These are phyloP conservation scores for Diaporthe capsici DNA, from an alignment of 2,329 filamentous ascomycete genomes.

Conservation along the genomic window DNA sequence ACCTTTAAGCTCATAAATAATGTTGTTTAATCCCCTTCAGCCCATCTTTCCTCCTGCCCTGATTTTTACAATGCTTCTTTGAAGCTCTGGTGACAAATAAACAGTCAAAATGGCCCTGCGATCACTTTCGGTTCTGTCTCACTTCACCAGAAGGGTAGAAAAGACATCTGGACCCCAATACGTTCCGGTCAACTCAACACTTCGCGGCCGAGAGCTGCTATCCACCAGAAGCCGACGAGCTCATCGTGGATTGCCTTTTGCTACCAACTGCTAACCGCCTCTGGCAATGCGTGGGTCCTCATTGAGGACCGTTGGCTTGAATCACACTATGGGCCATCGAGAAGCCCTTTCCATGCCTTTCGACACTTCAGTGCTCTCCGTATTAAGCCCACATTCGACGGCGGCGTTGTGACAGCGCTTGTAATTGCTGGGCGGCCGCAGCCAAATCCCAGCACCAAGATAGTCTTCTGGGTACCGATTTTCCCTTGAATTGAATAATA, in stretches of 20 bases:
- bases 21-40: neutral
- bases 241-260: neutral
- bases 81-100: neutral
- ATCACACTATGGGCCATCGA: too few species aligned
- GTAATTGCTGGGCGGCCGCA: neutral
- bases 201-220: neutral
- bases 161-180: neutral
- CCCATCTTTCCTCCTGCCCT: neutral
- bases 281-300: neutral
- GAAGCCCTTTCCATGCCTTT: neutral
- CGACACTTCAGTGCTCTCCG: neutral
- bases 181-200: constrained; percentile 1
- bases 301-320: neutral
- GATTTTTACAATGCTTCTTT: neutral
- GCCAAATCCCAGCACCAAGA: neutral
- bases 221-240: neutral
- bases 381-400: neutral
- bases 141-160: neutral
- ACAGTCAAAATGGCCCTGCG: neutral
- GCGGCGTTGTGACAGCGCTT: neutral
- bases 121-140: neutral
- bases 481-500: neutral
- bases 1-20: neutral
- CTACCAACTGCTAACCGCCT: neutral
- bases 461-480: too few species aligned